Conservation (phyloP, 306 rosid genomes). For the Vicia villosa region DNA sequence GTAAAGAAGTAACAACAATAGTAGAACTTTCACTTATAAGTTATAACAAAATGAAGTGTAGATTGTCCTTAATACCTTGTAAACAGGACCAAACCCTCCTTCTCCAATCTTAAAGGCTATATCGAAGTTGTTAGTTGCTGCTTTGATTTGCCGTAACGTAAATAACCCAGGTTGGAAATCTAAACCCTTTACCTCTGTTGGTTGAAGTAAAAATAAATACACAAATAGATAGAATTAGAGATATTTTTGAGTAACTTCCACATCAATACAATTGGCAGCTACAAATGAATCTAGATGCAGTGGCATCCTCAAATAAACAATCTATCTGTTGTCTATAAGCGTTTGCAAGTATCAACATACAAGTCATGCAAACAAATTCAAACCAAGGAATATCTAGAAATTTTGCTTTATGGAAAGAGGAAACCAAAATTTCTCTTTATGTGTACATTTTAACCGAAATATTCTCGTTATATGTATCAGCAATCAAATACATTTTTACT, state of each 20-base stretch:
- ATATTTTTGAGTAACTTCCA: background rate
- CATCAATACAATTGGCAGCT: background rate
- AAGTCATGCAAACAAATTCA: background rate
- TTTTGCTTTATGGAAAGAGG: too few species aligned
- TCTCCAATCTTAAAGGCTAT: conserved; percentile 60
- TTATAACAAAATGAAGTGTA: background rate
- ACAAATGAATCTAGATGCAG: background rate
- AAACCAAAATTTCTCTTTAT: too few species aligned
- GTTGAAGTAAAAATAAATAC: conserved; percentile 5
- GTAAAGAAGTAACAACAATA: background rate
- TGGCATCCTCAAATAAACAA: background rate
- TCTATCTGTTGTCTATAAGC: background rate
- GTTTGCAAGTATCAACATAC: conserved; percentile 6
- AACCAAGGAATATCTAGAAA: background rate
- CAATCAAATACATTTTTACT: too few species aligned
- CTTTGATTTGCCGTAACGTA: conserved; percentile 61
- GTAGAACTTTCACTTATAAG: background rate
- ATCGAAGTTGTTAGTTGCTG: conserved; percentile 66
- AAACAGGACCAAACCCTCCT: conserved; percentile 80
- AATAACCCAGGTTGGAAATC: conserved; percentile 54
- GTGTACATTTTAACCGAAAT: too few species aligned
- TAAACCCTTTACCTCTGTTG: conserved; percentile 51
- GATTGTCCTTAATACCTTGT: conserved; percentile 50
- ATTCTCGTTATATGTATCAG: too few species aligned
- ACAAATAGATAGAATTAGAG: too few species aligned